Percentiles rank a stretch among this genome's conserved stretches.
These are phyloP conservation scores for Chaetomium sp. DNA, from an alignment of 2,329 filamentous ascomycete genomes.

Conservation along the genomic window DNA sequence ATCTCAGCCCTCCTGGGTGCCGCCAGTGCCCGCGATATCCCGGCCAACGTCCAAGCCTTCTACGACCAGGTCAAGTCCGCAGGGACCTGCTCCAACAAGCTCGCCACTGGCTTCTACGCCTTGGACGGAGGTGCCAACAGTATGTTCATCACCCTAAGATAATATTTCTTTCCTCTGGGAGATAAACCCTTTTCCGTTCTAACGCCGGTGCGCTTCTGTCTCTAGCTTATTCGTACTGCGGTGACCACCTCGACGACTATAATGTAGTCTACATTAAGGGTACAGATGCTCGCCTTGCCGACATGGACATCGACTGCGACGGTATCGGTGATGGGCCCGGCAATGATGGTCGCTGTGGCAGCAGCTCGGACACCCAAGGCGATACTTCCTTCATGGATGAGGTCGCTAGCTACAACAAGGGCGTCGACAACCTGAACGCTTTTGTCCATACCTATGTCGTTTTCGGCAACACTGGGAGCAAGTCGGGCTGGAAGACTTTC, in stretches of 20 bases:
- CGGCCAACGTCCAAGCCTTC: slow-evolving; percentile 5
- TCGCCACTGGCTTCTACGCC: slow-evolving; percentile 30
- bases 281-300: slow-evolving; percentile 32
- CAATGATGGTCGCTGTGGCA: slow-evolving; percentile 39
- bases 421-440: slow-evolving; percentile 41
- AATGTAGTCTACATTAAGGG: slow-evolving; percentile 42
- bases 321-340: slow-evolving; percentile 35
- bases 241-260: slow-evolving; percentile 31
- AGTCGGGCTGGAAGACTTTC: slow-evolving; percentile 32
- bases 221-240: slow-evolving; percentile 35
- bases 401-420: slow-evolving; percentile 31
- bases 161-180: not conserved
- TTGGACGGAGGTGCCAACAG: slow-evolving; percentile 26
- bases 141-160: slow-evolving; percentile 6
- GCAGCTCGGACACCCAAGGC: slow-evolving; percentile 35
- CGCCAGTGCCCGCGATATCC: slow-evolving; percentile 7
- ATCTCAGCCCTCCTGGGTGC: slow-evolving; percentile 6
- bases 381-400: slow-evolving; percentile 39
- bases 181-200: not conserved
- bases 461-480: slow-evolving; percentile 41
- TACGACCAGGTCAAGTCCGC: slow-evolving; percentile 5
- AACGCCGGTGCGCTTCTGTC: not conserved
- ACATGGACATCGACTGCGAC: slow-evolving; percentile 57
- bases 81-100: slow-evolving; percentile 18
- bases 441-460: slow-evolving; percentile 49